Conservation (phyloP, 768 basidiomycete genomes). For the Leccinum truebloodii region DNA sequence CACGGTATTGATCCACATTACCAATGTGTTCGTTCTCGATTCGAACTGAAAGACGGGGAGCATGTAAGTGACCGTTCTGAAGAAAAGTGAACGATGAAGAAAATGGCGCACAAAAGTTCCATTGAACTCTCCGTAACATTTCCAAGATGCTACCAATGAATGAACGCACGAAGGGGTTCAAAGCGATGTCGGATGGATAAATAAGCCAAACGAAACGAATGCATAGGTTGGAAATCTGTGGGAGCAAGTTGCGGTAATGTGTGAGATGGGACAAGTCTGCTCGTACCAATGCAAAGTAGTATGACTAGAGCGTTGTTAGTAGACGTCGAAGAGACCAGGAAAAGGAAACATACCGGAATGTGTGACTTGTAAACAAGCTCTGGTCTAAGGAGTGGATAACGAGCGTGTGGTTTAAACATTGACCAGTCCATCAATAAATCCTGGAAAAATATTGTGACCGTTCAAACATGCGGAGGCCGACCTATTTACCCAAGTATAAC, state of each 20-base stretch:
- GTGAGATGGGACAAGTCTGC: neutral
- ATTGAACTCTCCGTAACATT: constrained; percentile 77
- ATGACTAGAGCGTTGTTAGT: constrained; percentile 46
- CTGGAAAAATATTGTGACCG: constrained; percentile 35
- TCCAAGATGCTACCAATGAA: constrained; percentile 75
- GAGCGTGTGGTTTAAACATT: constrained; percentile 56
- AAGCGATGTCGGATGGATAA: constrained; percentile 51
- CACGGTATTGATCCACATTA: constrained; percentile 96
- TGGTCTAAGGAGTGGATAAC: constrained; percentile 61
- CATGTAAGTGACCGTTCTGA: neutral
- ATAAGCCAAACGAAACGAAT: constrained; percentile 82
- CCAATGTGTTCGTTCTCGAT: constrained; percentile 91
- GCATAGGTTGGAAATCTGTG: constrained; percentile 66
- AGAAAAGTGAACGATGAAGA: constrained; percentile 1
- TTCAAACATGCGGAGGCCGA: neutral
- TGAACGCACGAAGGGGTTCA: constrained; percentile 55
- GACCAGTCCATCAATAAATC: constrained; percentile 97
- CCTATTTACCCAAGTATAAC: constrained; percentile 69
- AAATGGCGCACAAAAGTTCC: constrained; percentile 79
- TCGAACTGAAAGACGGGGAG: constrained; percentile 48
- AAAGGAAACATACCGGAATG: constrained; percentile 48
- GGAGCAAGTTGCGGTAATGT: neutral
- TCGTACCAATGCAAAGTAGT: constrained; percentile 77
- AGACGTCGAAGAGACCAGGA: neutral
- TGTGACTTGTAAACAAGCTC: constrained; percentile 74